Conservation (phyloP, 139 green algal genomes). For the Prasinococcaceae sp. region DNA sequence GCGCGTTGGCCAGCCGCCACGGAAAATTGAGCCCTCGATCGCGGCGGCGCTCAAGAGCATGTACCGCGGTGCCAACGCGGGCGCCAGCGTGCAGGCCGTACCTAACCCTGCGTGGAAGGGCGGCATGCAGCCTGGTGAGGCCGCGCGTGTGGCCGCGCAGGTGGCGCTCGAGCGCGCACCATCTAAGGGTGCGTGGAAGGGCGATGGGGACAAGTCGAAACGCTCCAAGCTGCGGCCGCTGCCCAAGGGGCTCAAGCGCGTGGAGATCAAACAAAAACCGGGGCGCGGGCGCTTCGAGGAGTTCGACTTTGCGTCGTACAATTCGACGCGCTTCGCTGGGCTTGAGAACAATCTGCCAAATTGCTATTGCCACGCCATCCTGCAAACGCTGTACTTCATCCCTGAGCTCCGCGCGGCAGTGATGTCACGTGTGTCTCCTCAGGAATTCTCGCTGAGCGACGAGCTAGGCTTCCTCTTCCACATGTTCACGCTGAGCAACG, state of each 20-base stretch:
- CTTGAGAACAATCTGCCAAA: slow-evolving; percentile 88
- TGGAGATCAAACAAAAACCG: slow-evolving; percentile 41
- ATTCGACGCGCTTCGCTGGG: slow-evolving; percentile 71
- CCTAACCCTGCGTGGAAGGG: no score
- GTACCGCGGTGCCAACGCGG: no score
- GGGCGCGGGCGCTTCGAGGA: slow-evolving; percentile 23
- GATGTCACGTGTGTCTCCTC: slow-evolving; percentile 45
- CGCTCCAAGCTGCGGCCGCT: slow-evolving; percentile 17
- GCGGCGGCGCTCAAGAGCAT: no score
- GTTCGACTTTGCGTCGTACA: slow-evolving; percentile 54
- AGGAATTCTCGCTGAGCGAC: slow-evolving; percentile 73
- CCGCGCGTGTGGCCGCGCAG: neutral
- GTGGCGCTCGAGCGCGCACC: neutral
- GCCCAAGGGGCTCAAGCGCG: slow-evolving; percentile 43
- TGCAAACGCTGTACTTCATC: slow-evolving; percentile 82
- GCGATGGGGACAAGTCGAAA: neutral
- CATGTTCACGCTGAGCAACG: slow-evolving; percentile 54
- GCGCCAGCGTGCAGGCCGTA: no score
- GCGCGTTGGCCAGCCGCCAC: no score
- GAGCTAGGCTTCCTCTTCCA: slow-evolving; percentile 78
- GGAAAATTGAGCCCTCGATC: no score
- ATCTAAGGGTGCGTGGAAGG: neutral
- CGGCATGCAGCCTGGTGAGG: no score
- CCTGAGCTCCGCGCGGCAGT: slow-evolving; percentile 36
- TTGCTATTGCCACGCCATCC: slow-evolving; percentile 80